Base-by-base conservation (phyloP, 2,329 filamentous ascomycete species). In the Xylariaceae sp. region DNA sequence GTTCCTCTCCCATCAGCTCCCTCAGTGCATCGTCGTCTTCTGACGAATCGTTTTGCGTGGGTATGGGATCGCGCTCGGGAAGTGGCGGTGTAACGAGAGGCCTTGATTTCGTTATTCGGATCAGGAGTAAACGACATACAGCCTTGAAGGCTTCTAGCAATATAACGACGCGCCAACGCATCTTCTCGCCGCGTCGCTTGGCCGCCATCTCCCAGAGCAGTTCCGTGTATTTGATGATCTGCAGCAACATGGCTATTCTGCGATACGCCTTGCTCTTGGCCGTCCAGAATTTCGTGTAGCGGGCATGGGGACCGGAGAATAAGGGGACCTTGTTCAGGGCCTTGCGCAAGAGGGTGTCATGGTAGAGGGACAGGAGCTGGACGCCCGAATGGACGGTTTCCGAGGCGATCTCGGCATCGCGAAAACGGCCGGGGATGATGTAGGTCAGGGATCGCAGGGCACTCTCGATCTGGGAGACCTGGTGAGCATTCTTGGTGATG, bases 151-250 rank as follows among this genome's bases (percentile, higher is more conserved):
- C 80, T 72, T 99, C 94, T 19, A 99, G 76, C 3, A 95, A 68
- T 8, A 97, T 85, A 5, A 97, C 84, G 0, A 95, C 84, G 49
- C 89, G 85, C 94, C 94, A 99, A 26, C 91, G 83, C 26, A 86
- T 73, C 70, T 95, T 81, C 42, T 87, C 91, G 16, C 89, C 88
- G 58, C 85, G 85, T 44, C 92, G 81, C 72, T 95, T 95, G 26
- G 92, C 92, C 22, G 88, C 83, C 94, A 99, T 99, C 70, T 99
- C 94, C 81, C 92, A 94, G 15, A 99, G 75, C 29, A 99, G 77
- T 73, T 99, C 90, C 0, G 92, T 96, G 68, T 97, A 97, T 62
- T 94, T 88, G 26, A 96, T 88, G 73, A 95, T 87, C 69, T 95
- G 90, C 47, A 99, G 76, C 4, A 91, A 76, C 60, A 92, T 80